Conservation (phyloP, 805 yeast species). For the Kodamaea kaohsiungensis region DNA sequence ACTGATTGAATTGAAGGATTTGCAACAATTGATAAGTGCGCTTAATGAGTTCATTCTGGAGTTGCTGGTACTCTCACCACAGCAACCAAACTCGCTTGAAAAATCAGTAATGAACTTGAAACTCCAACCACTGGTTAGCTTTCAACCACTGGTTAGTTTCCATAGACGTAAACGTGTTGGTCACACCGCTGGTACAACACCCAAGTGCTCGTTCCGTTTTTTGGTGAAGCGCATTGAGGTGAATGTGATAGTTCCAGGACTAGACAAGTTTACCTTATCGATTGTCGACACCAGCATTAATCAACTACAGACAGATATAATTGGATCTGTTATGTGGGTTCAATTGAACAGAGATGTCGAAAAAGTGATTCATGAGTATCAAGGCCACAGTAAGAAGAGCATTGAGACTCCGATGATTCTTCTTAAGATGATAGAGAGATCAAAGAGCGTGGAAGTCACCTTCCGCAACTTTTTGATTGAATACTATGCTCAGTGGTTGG, state of each 20-base stretch:
- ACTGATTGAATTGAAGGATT: constrained; percentile 9
- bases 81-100: constrained; percentile 15
- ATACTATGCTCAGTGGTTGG: constrained; percentile 63
- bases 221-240: constrained; percentile 2
- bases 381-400: constrained; percentile 11
- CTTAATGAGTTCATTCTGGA: background rate
- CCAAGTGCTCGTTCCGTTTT: constrained; percentile 2
- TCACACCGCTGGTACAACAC: background rate
- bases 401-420: constrained; percentile 24
- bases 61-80: background rate
- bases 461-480: constrained; percentile 51
- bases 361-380: constrained; percentile 23
- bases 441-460: constrained; percentile 40
- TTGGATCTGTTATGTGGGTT: constrained; percentile 6
- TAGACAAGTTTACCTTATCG: background rate
- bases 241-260: background rate
- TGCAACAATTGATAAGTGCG: constrained; percentile 6
- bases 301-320: constrained; percentile 2
- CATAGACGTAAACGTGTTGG: constrained; percentile 1
- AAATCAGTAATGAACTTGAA: constrained; percentile 10
- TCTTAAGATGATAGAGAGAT: constrained; percentile 26
- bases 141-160: constrained; percentile 7
- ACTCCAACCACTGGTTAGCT: background rate
- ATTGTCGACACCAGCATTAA: constrained; percentile 2
- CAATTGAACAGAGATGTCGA: constrained; percentile 1